Conservation (phyloP, 371 early-diverging fungal genomes). For the Saksenaea vasiformis region DNA sequence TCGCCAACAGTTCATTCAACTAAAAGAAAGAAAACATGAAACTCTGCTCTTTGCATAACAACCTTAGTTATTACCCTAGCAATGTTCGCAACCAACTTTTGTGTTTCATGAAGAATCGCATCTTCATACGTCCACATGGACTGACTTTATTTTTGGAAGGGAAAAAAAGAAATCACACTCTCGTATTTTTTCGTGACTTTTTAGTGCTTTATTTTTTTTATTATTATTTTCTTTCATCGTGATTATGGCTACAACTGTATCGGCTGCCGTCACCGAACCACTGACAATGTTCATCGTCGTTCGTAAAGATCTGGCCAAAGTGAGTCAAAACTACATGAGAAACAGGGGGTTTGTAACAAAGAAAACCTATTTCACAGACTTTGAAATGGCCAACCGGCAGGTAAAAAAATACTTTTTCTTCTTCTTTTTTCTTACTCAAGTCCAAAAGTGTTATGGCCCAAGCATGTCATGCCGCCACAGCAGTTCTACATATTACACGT, state of each 20-base stretch:
- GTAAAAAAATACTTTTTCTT: conserved; percentile 39
- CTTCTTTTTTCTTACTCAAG: neutral
- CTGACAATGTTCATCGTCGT: conserved; percentile 84
- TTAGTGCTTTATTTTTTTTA: neutral
- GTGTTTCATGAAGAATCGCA: conserved; percentile 38
- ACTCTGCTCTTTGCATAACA: neutral
- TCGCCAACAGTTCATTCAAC: conserved; percentile 40
- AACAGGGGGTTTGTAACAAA: neutral
- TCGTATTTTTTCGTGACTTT: neutral
- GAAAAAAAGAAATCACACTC: neutral
- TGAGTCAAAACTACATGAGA: conserved; percentile 15
- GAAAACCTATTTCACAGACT: conserved; percentile 38
- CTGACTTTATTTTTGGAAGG: neutral
- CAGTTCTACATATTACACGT: conserved; percentile 63
- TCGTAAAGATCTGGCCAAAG: conserved; percentile 83
- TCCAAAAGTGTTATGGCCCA: conserved; percentile 77
- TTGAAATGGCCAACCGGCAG: conserved; percentile 82
- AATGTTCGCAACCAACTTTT: conserved; percentile 34
- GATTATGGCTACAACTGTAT: conserved; percentile 11
- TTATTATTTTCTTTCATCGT: neutral
- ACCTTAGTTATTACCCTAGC: conserved; percentile 25
- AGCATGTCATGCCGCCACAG: conserved; percentile 85
- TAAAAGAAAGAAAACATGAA: conserved; percentile 5
- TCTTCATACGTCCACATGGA: conserved; percentile 42
- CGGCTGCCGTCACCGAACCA: conserved; percentile 44